Evolutionary conservation across 805 yeast genomes (phyloP).

Genomic region (Wickerhamomyces sydowiorum): DNA sequence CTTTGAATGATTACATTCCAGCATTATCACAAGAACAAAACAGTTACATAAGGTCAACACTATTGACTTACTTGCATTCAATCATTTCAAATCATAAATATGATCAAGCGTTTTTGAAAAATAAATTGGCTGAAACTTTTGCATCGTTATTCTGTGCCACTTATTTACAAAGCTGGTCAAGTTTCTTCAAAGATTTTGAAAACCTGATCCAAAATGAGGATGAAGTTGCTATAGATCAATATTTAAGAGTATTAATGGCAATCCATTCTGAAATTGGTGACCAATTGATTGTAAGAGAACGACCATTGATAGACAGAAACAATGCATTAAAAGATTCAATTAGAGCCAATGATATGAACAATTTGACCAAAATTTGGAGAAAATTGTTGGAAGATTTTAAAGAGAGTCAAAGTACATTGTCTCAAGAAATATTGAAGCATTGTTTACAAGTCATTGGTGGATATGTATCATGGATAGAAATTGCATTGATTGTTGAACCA

Average conservation of each 20-base stretch:
- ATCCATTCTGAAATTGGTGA: constrained; percentile 94
- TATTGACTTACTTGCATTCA: constrained; percentile 13
- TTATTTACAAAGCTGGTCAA: constrained; percentile 43
- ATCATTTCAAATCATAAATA: constrained; percentile 14
- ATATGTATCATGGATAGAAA: constrained; percentile 63
- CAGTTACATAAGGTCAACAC: constrained; percentile 18
- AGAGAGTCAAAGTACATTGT: constrained; percentile 21
- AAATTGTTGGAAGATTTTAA: constrained; percentile 39
- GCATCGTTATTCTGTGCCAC: constrained; percentile 44
- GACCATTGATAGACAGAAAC: constrained; percentile 57
- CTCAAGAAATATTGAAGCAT: constrained; percentile 47
- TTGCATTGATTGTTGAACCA: constrained; percentile 9
- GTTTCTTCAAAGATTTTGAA: constrained; percentile 45
- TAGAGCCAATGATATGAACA: constrained; percentile 67
- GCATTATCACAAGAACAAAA: constrained; percentile 12
- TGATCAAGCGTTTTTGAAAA: constrained; percentile 42
- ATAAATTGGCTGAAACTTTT: constrained; percentile 52
- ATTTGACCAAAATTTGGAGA: constrained; percentile 64
- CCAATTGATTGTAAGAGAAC: constrained; percentile 70
- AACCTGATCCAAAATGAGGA: constrained; percentile 26
- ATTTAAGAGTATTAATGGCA: constrained; percentile 62
- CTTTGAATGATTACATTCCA: constrained; percentile 20
- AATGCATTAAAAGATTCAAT: constrained; percentile 75
- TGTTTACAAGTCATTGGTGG: constrained; percentile 68
- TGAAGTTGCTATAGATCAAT: constrained; percentile 49